Conservation (phyloP, 2,329 filamentous ascomycete genomes). For the Pseudonectria buxi region DNA sequence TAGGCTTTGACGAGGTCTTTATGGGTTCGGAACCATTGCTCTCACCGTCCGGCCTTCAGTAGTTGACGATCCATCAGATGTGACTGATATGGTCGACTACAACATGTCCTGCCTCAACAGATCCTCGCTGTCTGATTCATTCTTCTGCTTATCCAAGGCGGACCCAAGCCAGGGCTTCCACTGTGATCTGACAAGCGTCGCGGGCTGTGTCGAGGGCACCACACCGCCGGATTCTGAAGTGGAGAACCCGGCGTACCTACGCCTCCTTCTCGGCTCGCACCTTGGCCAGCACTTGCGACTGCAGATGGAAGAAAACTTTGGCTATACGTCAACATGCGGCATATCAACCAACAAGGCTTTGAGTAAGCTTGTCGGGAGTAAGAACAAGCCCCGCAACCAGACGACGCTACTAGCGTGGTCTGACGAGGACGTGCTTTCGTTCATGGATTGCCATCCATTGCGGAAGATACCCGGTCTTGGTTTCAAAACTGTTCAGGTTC, state of each 20-base stretch:
- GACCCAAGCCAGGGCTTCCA: constrained; percentile 76
- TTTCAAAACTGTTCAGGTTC: constrained; percentile 49
- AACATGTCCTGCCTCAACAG: constrained; percentile 67
- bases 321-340: constrained; percentile 83
- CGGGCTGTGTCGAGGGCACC: constrained; percentile 49
- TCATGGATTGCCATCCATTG: constrained; percentile 70
- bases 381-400: constrained; percentile 82
- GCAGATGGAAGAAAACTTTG: constrained; percentile 66
- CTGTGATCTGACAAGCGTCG: constrained; percentile 64
- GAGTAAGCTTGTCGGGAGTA: constrained; percentile 75
- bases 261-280: constrained; percentile 73
- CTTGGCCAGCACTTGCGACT: constrained; percentile 67
- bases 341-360: constrained; percentile 83
- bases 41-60: not conserved
- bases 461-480: constrained; percentile 82
- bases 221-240: constrained; percentile 17
- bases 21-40: constrained; percentile 30
- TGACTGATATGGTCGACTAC: constrained; percentile 79
- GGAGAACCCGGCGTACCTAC: constrained; percentile 41
- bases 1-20: constrained; percentile 85
- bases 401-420: constrained; percentile 72
- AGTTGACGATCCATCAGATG: constrained; percentile 47
- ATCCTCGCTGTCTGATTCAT: constrained; percentile 59
- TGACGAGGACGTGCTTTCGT: constrained; percentile 49
- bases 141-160: constrained; percentile 67